Conservation (phyloP, 768 basidiomycete species). For the Lentinula edodes region DNA sequence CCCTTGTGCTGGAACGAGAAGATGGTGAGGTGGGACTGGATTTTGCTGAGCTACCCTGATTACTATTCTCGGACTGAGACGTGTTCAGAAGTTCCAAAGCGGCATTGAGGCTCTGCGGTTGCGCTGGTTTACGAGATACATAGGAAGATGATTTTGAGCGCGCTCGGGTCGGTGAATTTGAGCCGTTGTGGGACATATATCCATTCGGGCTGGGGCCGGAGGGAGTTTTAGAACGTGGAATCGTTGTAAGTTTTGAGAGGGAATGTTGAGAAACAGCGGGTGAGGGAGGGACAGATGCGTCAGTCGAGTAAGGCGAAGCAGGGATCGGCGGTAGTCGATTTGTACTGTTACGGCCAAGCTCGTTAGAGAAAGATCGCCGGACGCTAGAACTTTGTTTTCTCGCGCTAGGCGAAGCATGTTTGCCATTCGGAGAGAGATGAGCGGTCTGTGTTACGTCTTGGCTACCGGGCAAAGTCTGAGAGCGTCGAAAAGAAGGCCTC, state of each 20-base stretch:
- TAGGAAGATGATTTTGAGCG: conserved; percentile 52
- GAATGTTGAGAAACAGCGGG: conserved; percentile 33
- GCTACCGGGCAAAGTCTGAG: conserved; percentile 30
- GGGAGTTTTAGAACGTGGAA: conserved; percentile 11
- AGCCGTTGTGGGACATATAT: conserved; percentile 20
- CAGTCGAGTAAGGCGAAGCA: conserved; percentile 62
- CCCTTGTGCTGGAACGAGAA: conserved; percentile 11
- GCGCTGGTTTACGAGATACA: conserved; percentile 47
- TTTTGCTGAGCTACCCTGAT: not conserved
- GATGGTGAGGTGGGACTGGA: conserved; percentile 19
- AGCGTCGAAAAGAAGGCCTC: conserved; percentile 28
- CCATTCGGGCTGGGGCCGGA: conserved; percentile 14
- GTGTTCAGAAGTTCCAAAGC: conserved; percentile 59
- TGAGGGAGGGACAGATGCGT: conserved; percentile 54
- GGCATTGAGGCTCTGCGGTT: conserved; percentile 67
- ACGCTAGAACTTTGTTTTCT: conserved; percentile 19
- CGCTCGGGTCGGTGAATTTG: conserved; percentile 32
- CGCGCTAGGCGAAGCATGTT: conserved; percentile 5
- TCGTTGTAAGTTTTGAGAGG: conserved; percentile 23
- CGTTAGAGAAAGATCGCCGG: conserved; percentile 28
- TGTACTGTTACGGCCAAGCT: conserved; percentile 4
- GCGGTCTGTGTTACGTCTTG: conserved; percentile 15
- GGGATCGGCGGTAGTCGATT: conserved; percentile 59
- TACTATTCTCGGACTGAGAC: conserved; percentile 33
- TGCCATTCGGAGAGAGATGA: conserved; percentile 1